Evolutionary conservation across 352 stramenopile species (phyloP), one percentile per base, ranked within the genome.

Genomic region (Phytophthora pluvialis): DNA sequence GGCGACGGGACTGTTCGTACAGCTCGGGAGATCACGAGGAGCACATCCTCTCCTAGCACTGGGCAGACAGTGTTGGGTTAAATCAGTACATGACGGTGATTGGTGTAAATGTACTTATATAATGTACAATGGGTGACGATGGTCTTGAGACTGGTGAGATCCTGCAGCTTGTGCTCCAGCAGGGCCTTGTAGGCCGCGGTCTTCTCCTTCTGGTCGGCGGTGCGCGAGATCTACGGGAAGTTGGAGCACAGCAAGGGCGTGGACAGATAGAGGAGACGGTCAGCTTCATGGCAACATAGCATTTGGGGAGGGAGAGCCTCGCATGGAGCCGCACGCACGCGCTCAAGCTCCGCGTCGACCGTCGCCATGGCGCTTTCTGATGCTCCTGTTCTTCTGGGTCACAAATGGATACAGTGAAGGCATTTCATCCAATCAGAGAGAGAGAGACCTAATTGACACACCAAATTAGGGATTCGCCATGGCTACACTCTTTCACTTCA

Each of bases 121-220:
- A 60, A 2, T 64, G 15, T 74, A 94, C 86, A 75, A 50, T 93
- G 83, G 8, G 78, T 80, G 35, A 93, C 73, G 42, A 93, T 81
- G 31, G 80, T 64, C 57, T 90, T 81, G 16, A 93, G 72, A 48
- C 63, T 62, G 31, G 69, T 43, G 13, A 72, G 39, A 29, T 89
- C 67, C n/a, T 76, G 57, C 16, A 89, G 35, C 11, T 76, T 77
- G 26, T 66, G 44, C 28, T 93, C 84, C 26, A 93, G 26, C 16
- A 90, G 61, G 21, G 69, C 70, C 81, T 95, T 95, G 78, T 95
- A 95, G 3, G 67, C 71, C 11, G 47, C 62, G 1, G 85, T 84
- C 60, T 93, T 93, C 50, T 91, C 81, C 65, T 93, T 93, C 48
- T 93, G 83, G 53, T 95, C 83, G 33, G 73, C 59, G 18, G 93